These are phyloP conservation scores for Paramecium tetraurelia DNA, from an alignment of 73 alveolate species.

Conservation along the genomic window DNA sequence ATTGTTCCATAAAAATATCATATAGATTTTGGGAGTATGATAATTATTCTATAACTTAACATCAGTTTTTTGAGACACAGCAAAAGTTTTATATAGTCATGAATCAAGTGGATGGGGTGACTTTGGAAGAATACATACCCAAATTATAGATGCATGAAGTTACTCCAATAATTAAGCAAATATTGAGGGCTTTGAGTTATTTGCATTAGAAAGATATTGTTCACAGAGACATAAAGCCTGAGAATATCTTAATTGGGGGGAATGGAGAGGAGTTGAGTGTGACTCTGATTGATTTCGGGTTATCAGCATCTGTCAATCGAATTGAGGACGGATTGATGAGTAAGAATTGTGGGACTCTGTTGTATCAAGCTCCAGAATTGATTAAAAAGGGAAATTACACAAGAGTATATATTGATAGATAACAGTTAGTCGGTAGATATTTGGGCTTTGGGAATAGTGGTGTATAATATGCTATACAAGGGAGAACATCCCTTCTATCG, in stretches of 20 bases:
- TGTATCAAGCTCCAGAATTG: constrained; percentile 76
- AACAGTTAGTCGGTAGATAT: neutral
- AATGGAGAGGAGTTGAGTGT: neutral
- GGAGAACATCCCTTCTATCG: constrained; percentile 9
- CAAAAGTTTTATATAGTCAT: neutral
- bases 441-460: constrained; percentile 28
- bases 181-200: neutral
- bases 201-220: neutral
- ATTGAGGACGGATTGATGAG: neutral
- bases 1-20: neutral
- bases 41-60: neutral
- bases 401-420: neutral
- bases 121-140: neutral
- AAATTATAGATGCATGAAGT: neutral
- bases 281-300: neutral
- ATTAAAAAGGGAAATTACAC: constrained; percentile 63
- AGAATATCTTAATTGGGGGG: neutral
- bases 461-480: neutral
- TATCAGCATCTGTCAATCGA: neutral
- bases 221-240: constrained; percentile 26
- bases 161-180: neutral
- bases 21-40: neutral
- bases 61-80: neutral
- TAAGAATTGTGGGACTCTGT: constrained; percentile 73
- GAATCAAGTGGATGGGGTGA: neutral